Percentiles rank a stretch among this genome's conserved stretches.
phyloP scores from a whole-genome alignment of 805 yeast species.

The Wickerhamiella galacta region DNA sequence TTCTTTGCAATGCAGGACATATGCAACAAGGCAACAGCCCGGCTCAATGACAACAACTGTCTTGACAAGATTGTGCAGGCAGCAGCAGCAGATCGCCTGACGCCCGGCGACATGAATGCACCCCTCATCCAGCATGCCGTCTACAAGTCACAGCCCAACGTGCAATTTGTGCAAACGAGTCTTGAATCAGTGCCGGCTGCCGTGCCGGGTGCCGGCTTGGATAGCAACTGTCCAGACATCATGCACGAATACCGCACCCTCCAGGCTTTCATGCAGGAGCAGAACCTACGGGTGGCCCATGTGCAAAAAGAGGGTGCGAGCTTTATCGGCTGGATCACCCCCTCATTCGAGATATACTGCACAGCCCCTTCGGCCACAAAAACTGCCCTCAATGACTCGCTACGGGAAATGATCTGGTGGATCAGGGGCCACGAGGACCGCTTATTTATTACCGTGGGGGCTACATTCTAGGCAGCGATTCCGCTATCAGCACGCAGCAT shows the following conservation, averaged over 20 bases:
- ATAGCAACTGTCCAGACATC: slow-evolving; percentile 14
- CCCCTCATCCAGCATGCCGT: slow-evolving; percentile 57
- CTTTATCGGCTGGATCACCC: slow-evolving; percentile 37
- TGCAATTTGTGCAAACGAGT: slow-evolving; percentile 42
- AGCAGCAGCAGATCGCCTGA: slow-evolving; percentile 25
- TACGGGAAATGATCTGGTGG: slow-evolving; percentile 57
- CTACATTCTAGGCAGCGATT: slow-evolving; percentile 40
- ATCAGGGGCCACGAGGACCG: slow-evolving; percentile 53
- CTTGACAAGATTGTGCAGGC: slow-evolving; percentile 26
- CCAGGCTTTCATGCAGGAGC: slow-evolving; percentile 23
- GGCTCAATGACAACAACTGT: slow-evolving; percentile 25
- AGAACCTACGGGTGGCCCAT: slow-evolving; percentile 17
- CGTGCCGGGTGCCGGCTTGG: too few species aligned
- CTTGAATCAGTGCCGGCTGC: too few species aligned
- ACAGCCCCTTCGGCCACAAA: slow-evolving; percentile 44
- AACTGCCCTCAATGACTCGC: slow-evolving; percentile 40
- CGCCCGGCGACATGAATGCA: slow-evolving; percentile 37
- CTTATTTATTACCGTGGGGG: slow-evolving; percentile 61
- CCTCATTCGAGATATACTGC: slow-evolving; percentile 44
- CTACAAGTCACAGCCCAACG: slow-evolving; percentile 50
- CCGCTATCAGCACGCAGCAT: too few species aligned
- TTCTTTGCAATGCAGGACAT: slow-evolving; percentile 59
- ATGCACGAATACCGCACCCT: slow-evolving; percentile 20
- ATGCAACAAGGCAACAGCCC: slow-evolving; percentile 34
- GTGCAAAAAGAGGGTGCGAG: slow-evolving; percentile 12